Percentiles rank a stretch among this genome's conserved stretches.
Evolutionary conservation across 2,329 filamentous ascomycete genomes (phyloP).

Genomic region (Cryphonectria naterciae): DNA sequence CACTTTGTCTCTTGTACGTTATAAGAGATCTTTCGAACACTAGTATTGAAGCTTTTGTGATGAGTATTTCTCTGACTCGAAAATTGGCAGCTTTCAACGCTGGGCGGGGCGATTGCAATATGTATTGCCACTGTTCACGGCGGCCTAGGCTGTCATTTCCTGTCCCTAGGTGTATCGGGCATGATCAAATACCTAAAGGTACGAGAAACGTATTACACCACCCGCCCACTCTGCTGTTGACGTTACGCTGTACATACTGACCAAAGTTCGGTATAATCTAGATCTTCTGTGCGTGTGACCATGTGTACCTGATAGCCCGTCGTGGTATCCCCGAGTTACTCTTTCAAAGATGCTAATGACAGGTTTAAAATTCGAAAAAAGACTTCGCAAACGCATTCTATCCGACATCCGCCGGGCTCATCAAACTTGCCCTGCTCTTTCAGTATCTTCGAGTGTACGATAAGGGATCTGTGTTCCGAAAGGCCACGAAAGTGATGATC

Average conservation of each 20-base stretch:
- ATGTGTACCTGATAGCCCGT: background rate
- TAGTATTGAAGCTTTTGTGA: background rate
- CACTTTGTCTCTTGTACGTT: constrained; percentile 29
- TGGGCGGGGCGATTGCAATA: constrained; percentile 18
- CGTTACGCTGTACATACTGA: constrained; percentile 3
- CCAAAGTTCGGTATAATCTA: background rate
- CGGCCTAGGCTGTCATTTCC: constrained; percentile 25
- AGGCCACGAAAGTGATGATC: constrained; percentile 32
- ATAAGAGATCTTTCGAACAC: background rate
- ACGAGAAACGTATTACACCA: background rate
- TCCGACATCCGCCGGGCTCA: constrained; percentile 30
- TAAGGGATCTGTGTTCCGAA: constrained; percentile 23
- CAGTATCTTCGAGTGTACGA: constrained; percentile 33
- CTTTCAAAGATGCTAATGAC: background rate
- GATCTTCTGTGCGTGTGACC: constrained; percentile 22
- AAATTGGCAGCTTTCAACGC: constrained; percentile 1
- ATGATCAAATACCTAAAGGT: constrained; percentile 29
- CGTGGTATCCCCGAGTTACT: background rate
- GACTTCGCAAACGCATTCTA: constrained; percentile 32
- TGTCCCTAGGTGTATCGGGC: background rate
- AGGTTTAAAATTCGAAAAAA: background rate
- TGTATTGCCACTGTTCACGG: constrained; percentile 6
- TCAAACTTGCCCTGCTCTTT: constrained; percentile 33
- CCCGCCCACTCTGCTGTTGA: background rate
- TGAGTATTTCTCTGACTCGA: background rate